Base-by-base conservation (phyloP, 2,329 filamentous ascomycete genomes). In the Chaetomium globosum region DNA sequence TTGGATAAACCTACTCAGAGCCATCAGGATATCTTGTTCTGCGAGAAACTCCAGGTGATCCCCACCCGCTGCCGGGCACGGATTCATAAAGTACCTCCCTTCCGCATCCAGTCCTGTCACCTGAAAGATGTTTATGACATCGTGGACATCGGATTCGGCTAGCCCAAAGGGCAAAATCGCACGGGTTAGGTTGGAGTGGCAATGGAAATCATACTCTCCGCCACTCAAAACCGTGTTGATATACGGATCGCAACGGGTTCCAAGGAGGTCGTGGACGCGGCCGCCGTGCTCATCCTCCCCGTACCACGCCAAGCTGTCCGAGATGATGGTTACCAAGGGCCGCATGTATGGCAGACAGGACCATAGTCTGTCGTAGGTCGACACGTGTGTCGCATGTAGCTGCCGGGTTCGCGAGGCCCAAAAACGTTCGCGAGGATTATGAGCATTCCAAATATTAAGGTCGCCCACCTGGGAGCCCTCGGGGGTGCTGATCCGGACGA, bases 101-200 rank as follows among this genome's bases (percentile, higher is more conserved):
- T 88, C 73, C 61, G 84, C 80, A 71, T 95, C 89, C 55, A 95
- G 74, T 0, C 91, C 91, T 0, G 92, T 95, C 7, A 93, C 90
- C 75, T 96, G 92, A 74, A 96, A 95, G 3, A 96, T 81, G 73
- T 96, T 96, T 61, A 96, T 82, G 0, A 96, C 91, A 74, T 96
- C 91, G 72, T 96, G 92, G 1, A 95, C 86, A 73, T 95, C 91
- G 33, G 81, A 80, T 76, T 95, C 92, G 5, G 80, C 83, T 51
- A 95, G 75, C 0, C 90, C 90, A 67, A 82, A 87, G 0, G 88
- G 87, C 1, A 88, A 67, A 2, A 95, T 85, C 0, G 92, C 89
- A 4, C 92, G 85, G 1, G 86, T 87, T 12, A 96, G 83, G 75
- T 96, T 96, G 1, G 89, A 92, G 73, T 94, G 91, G 75, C 92